These are phyloP conservation scores for Penicillium macrosclerotiorum DNA, from an alignment of 495 filamentous ascomycete species.

Conservation along the genomic window DNA sequence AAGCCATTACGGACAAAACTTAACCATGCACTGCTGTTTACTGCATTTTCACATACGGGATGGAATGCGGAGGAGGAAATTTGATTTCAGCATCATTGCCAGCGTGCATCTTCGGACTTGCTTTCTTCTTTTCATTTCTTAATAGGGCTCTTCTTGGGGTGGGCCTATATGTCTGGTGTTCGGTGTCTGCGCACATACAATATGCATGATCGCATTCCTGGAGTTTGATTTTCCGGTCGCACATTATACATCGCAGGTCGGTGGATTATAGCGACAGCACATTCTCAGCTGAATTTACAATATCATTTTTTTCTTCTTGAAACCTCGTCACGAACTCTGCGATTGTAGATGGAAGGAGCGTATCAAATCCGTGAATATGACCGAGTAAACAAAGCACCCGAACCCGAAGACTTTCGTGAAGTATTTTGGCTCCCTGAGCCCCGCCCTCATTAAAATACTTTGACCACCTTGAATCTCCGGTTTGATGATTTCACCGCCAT, in stretches of 20 bases:
- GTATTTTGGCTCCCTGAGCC: no score
- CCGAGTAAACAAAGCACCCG: neutral
- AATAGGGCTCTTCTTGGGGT: neutral
- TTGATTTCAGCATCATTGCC: conserved; percentile 12
- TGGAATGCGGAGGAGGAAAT: conserved; percentile 1
- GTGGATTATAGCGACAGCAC: conserved; percentile 11
- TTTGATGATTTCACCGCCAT: no score
- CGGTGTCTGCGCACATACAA: conserved; percentile 9
- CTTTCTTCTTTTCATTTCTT: conserved; percentile 8
- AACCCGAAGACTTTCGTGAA: no score
- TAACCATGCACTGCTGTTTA: no score
- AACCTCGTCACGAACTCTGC: no score
- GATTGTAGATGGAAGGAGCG: no score
- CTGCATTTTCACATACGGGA: neutral
- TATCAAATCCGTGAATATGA: neutral
- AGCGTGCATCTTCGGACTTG: conserved; percentile 16
- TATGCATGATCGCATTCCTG: conserved; percentile 22
- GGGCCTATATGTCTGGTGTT: conserved; percentile 8
- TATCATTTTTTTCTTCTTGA: neutral
- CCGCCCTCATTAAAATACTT: no score
- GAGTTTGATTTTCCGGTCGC: conserved; percentile 23
- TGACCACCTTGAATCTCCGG: no score
- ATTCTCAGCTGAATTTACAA: conserved; percentile 1
- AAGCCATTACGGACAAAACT: conserved; percentile 32
- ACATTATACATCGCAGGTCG: neutral